Evolutionary conservation across 116 monocot species (phyloP), one percentile per base, ranked within the genome.

Genomic region (Dioscorea cayenensis): DNA sequence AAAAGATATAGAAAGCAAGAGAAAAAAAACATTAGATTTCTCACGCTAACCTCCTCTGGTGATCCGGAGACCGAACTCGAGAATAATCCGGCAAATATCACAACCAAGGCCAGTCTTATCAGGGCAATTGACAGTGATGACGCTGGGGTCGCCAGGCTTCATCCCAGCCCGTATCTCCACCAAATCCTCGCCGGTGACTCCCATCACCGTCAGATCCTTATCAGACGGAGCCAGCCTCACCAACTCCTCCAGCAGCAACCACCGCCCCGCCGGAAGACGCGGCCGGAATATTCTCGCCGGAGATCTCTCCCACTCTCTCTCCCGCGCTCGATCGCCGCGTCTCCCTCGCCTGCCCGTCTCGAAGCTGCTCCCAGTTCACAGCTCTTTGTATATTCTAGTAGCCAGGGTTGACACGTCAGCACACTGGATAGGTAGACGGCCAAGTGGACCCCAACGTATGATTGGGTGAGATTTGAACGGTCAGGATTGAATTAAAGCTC

Each of bases 51-150:
- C 79, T 49, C 51, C 79, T 8, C 73, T 60, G 35, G 61, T 69
- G 38, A 79, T 79, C 7, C 79, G 48, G 23, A 79, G 73, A n/a
- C 79, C 79, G 51, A 79, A 79, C 49, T 73, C 73, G 60, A 79
- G 79, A 32, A 79, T 73, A 16, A 67, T 79, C 14, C 79, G 64
- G 48, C 68, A 79, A 60, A 79, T 67, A 36, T 79, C 73, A 51
- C 79, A 79, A 18, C 79, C 79, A 50, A 79, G 73, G 32, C 79
- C 79, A 3, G 73, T 79, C 79, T 79, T 79, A 32, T 79, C 73
- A 7, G 79, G 73, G 50, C 79, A 79, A 43, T 79, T 79, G 68
- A 79, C 69, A 49, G 79, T 79, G 67, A 79, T 73, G 29, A 79
- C 68, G 68, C 59, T 62, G 36, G 68, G 28, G 25, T 79, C 79